Evolutionary conservation across 2,329 filamentous ascomycete species (phyloP), one percentile per base, ranked within the genome.

Genomic region (Periglandula ipomoeae): DNA sequence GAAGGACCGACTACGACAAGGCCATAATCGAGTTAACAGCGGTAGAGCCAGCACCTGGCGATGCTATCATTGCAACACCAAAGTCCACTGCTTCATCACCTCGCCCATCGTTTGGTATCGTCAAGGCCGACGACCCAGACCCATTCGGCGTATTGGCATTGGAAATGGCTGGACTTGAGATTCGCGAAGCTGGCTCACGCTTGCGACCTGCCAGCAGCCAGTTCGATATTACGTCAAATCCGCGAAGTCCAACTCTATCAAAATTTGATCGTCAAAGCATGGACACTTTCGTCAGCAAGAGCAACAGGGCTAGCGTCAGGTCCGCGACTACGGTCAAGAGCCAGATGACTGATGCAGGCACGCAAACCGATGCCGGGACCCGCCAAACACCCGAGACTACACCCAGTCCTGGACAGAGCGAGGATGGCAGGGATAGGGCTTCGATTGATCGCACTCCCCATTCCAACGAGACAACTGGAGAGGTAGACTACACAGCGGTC

Each of bases 141-240:
- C 91, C 91, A 0, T 97, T 87, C 61, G 91, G 91, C 22, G 86
- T 96, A 23, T 78, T 90, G 54, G 90, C 91, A 7, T 70, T 97
- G n/a, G 89, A 95, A 62, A 84, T 89, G 71, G 87, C 89, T 52
- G 91, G 91, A 2, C 71, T 96, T 49, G 87, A 91, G 58, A 93
- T 97, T 55, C 80, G 87, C 46, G 90, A 96, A 69, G 90, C 90
- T n/a, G 89, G 89, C 30, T 79, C 82, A 44, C 60, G 59, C 6
- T 73, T 79, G 47, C 75, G 88, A 48, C 88, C 89, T 2, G 74
- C 79, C 22, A 89, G 84, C 69, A 88, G 84, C 50, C 80, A 85
- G 56, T 94, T 96, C 63, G 87, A 91, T 60, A 93, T 87, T 65
- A 82, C 82, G 55, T 86, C 88, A 3, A 81, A 76, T 46, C 85